Conservation (phyloP, 305 asterid species). For the Fraxinus velutina region DNA sequence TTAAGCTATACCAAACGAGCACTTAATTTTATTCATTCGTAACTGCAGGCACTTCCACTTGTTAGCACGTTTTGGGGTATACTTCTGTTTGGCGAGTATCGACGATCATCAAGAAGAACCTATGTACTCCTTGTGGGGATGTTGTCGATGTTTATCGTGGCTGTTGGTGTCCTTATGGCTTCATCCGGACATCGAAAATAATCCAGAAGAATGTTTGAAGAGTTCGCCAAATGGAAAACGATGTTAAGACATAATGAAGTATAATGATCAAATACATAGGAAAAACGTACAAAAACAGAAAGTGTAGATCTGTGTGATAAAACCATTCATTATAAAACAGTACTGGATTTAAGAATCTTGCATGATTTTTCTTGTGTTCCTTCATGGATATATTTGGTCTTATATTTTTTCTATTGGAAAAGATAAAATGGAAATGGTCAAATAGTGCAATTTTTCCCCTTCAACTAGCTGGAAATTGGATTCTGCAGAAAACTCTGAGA, state of each 20-base stretch:
- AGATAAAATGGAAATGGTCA: not conserved
- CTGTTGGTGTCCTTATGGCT: slow-evolving; percentile 59
- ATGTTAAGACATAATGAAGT: not conserved
- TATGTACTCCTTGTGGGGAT: slow-evolving; percentile 43
- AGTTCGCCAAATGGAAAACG: not conserved
- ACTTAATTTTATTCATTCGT: not conserved
- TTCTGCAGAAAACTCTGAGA: not conserved
- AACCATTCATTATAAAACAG: not conserved
- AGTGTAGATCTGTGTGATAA: not conserved
- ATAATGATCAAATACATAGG: not conserved
- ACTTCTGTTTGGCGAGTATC: slow-evolving; percentile 52
- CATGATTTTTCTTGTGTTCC: not conserved
- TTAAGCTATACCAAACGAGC: not conserved
- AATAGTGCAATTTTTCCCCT: not conserved
- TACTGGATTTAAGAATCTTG: not conserved
- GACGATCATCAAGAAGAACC: slow-evolving; percentile 51
- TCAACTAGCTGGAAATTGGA: not conserved
- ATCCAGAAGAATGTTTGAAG: not conserved
- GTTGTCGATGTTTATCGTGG: slow-evolving; percentile 49
- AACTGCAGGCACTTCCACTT: slow-evolving; percentile 51
- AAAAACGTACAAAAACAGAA: not conserved
- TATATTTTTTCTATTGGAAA: not conserved
- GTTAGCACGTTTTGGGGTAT: slow-evolving; percentile 65
- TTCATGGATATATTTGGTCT: not conserved
- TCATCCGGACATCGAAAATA: slow-evolving; percentile 52